These are phyloP conservation scores for Talaromyces amestolkiae DNA, from an alignment of 2,329 filamentous ascomycete genomes.

Conservation along the genomic window DNA sequence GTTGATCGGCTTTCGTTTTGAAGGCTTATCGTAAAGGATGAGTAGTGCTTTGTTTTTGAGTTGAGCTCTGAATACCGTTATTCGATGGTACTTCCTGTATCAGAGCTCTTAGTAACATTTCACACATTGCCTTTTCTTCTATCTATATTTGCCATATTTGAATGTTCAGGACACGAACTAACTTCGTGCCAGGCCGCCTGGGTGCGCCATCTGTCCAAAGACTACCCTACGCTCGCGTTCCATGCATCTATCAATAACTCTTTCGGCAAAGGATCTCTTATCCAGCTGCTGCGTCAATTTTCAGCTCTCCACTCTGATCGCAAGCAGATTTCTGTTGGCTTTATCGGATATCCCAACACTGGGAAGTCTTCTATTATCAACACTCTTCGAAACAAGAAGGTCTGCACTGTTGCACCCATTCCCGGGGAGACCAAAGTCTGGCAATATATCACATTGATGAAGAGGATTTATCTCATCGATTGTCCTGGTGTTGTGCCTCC, in stretches of 20 bases:
- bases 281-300: constrained; percentile 89
- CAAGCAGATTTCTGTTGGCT: constrained; percentile 90
- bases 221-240: constrained; percentile 91
- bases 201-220: constrained; percentile 84
- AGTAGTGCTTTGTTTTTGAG: constrained; percentile 87
- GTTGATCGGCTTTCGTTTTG: constrained; percentile 86
- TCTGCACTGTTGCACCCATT: constrained; percentile 89
- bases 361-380: constrained; percentile 98
- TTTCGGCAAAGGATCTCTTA: constrained; percentile 93
- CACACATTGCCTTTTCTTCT: constrained; percentile 65
- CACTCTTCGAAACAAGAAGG: constrained; percentile 88
- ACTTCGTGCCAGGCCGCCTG: constrained; percentile 70
- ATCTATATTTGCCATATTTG: constrained; percentile 20
- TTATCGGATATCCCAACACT: constrained; percentile 87
- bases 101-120: constrained; percentile 98
- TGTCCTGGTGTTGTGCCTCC: constrained; percentile 96
- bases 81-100: constrained; percentile 59
- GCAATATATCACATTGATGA: constrained; percentile 97
- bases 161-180: constrained; percentile 27
- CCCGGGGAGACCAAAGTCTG: constrained; percentile 97
- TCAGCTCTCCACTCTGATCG: constrained; percentile 82
- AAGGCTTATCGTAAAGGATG: constrained; percentile 71
- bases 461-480: constrained; percentile 90
- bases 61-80: constrained; percentile 78
- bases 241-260: constrained; percentile 93